Evolutionary conservation across 805 yeast species (phyloP), one percentile per base, ranked within the genome.

Genomic region (Metschnikowia similis): DNA sequence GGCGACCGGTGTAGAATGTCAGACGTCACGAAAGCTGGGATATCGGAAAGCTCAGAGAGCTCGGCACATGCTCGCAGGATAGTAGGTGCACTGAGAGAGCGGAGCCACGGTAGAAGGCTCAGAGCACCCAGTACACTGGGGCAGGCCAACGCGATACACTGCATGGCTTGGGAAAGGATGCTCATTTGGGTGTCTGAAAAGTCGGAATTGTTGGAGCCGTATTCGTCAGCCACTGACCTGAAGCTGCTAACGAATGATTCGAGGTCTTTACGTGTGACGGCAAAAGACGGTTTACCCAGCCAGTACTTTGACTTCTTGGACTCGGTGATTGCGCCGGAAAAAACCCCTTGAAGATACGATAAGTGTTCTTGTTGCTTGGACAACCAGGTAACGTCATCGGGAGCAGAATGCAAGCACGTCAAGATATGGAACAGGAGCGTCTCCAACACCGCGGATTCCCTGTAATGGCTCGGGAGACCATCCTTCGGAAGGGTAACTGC

Each of bases 1-100:
- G 77, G 76, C 1, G 74, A 64, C 41, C 81, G 61, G 1, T 63
- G 52, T 2, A 75, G 55, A 4, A 76, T 57, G 50, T 77, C 79
- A 1, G 66, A 60, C 1, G 66, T 42, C 1, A 77, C 64, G 56
- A 70, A 73, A 0, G 69, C 56, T 0, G 82, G 81, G 13, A 75
- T 62, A 2, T 59, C 53, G 1, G 60, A 47, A 8, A 62, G 50
- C 14, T 66, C 64, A 0, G 66, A 44, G 8, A 77, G 56, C 1
- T 67, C 51, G 2, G 51, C 35, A 49, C 78, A 74, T 3, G 76
- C 67, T 2, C 56, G 59, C 6, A 61, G 53, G 9, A 76, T 62
- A 36, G 54, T 58, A 0, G 66, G 54, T 0, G 79, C 59, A 3
- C 55, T 39, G 0, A 75, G 53, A 5, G 75, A 68, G 6, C 50